Evolutionary conservation across 495 filamentous ascomycete species (phyloP).

Genomic region (Aspergillus diversus): DNA sequence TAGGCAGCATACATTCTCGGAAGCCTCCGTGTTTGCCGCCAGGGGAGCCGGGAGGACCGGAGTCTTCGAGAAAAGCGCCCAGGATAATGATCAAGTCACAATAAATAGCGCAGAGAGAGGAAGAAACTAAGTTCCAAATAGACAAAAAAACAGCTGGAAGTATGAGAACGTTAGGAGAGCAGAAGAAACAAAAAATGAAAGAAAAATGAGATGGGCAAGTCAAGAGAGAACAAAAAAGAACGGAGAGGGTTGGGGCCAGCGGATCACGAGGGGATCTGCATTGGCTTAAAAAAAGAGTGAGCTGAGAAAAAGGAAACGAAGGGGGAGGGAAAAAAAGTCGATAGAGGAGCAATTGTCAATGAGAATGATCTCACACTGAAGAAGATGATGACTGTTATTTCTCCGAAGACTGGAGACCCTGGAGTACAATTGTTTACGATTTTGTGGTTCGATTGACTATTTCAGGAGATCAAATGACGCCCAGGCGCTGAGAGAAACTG

Average conservation of each 20-base stretch:
- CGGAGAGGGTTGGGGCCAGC: conserved; percentile 1
- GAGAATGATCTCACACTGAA: no score
- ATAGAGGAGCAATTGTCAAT: no score
- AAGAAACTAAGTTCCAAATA: background rate
- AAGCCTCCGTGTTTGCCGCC: conserved; percentile 15
- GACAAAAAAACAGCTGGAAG: background rate
- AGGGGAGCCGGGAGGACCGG: conserved; percentile 6
- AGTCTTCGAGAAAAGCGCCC: background rate
- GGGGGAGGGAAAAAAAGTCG: background rate
- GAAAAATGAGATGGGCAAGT: background rate
- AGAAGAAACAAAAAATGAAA: background rate
- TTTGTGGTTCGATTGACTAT: no score
- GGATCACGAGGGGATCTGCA: conserved; percentile 12
- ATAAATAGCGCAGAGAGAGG: background rate
- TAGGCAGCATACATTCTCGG: conserved; percentile 27
- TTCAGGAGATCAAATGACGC: no score
- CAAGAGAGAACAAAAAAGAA: background rate
- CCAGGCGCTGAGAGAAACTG: no score
- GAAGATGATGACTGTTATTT: no score
- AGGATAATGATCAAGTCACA: background rate
- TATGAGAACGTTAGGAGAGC: background rate
- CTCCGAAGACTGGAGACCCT: no score
- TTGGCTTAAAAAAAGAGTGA: background rate
- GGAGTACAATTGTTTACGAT: no score
- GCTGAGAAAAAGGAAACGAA: no score